Conservation (phyloP, 1,284 basidiomycete species). For the Hemileia vastatrix region DNA sequence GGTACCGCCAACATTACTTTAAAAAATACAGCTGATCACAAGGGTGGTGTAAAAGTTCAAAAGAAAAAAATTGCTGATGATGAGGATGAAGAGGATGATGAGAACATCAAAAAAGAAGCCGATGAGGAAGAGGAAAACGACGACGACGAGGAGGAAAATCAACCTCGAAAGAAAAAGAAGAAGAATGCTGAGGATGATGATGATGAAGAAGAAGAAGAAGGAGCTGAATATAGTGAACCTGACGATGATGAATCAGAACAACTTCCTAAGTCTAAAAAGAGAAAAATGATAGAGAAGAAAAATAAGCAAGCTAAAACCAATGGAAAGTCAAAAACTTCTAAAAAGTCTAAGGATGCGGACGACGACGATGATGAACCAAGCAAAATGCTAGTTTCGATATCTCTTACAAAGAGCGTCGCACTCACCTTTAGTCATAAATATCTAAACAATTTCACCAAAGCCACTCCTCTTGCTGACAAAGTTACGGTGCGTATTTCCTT, state of each 20-base stretch:
- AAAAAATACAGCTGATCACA: constrained; percentile 55
- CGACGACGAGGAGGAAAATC: constrained; percentile 26
- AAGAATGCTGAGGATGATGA: constrained; percentile 35
- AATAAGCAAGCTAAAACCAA: constrained; percentile 23
- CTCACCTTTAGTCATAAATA: constrained; percentile 97
- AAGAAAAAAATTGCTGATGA: constrained; percentile 31
- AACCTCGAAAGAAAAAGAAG: constrained; percentile 29
- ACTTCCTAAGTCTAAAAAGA: constrained; percentile 13
- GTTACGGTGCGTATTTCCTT: constrained; percentile 50
- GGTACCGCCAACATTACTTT: constrained; percentile 82
- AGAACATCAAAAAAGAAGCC: constrained; percentile 49
- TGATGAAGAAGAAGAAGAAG: constrained; percentile 21
- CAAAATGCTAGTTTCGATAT: constrained; percentile 48
- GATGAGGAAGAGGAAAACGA: constrained; percentile 44
- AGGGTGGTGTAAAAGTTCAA: constrained; percentile 28
- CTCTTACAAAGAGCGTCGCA: constrained; percentile 61
- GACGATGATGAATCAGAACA: constrained; percentile 16
- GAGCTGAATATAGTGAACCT: constrained; percentile 34
- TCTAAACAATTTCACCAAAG: constrained; percentile 93
- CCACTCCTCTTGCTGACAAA: constrained; percentile 60
- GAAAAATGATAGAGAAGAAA: constrained; percentile 25
- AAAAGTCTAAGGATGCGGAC: constrained; percentile 32
- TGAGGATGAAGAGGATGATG: constrained; percentile 45
- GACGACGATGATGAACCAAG: constrained; percentile 48
- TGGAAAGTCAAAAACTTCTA: constrained; percentile 25